These are phyloP conservation scores for Aspergillus hancockii DNA, from an alignment of 495 filamentous ascomycete species.

Conservation along the genomic window DNA sequence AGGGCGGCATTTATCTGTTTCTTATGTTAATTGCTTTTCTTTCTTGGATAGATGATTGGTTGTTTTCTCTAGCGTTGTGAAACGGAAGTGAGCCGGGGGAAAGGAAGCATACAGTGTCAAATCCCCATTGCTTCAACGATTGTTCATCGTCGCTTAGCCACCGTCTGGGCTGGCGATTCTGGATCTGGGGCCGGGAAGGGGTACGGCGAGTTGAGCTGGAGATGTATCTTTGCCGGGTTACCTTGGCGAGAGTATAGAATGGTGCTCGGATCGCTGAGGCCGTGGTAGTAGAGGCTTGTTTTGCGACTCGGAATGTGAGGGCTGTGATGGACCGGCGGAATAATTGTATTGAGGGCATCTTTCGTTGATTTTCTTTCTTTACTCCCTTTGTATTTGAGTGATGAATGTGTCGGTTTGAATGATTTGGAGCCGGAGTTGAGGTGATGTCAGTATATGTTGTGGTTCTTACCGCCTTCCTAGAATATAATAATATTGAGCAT, in stretches of 20 bases:
- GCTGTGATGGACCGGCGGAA: constrained; percentile 22
- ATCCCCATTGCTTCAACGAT: constrained; percentile 37
- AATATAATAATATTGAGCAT: too few relatives aligned
- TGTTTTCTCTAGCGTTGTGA: not conserved
- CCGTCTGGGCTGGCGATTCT: constrained; percentile 17
- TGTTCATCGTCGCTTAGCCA: constrained; percentile 24
- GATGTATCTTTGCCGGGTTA: constrained; percentile 10
- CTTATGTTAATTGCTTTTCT: constrained; percentile 5
- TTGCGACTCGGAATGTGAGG: constrained; percentile 19
- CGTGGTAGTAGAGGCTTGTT: constrained; percentile 1
- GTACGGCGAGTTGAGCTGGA: constrained; percentile 21
- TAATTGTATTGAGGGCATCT: constrained; percentile 22
- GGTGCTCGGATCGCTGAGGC: not conserved
- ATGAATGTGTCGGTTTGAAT: not conserved
- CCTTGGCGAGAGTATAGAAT: not conserved
- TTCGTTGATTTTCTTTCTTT: not conserved
- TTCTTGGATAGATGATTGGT: not conserved
- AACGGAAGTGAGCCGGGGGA: not conserved
- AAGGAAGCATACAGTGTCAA: constrained; percentile 42
- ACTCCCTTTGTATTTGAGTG: not conserved
- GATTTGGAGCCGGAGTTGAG: constrained; percentile 5
- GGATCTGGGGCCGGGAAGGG: not conserved
- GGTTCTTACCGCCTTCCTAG: constrained; percentile 23
- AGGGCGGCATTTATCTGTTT: constrained; percentile 42
- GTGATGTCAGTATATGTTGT: constrained; percentile 39